Evolutionary conservation across 441 rosid genomes (phyloP).

Genomic region (Aleurites moluccanus): DNA sequence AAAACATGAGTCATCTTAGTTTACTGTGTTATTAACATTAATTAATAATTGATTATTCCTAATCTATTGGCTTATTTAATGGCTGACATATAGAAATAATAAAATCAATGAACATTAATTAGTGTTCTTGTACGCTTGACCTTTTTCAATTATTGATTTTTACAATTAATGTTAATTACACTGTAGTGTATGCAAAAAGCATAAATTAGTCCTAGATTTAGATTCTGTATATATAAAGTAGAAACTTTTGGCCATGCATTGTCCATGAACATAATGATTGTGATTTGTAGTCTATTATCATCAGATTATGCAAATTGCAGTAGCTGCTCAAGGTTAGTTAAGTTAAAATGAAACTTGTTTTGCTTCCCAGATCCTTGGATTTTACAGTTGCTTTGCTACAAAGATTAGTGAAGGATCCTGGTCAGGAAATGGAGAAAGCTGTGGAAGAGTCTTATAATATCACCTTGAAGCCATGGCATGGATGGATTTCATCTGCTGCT

Average conservation of each 20-base stretch:
- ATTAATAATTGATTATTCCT: not conserved
- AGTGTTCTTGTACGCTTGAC: not conserved
- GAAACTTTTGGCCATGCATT: not conserved
- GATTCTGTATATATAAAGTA: too few relatives aligned
- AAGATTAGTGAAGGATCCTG: conserved; percentile 51
- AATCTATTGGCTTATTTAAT: not conserved
- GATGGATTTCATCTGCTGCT: conserved; percentile 95
- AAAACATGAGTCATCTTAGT: not conserved
- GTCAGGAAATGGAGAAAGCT: conserved; percentile 60
- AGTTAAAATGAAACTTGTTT: not conserved
- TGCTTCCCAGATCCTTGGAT: conserved; percentile 58
- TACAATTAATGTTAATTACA: not conserved
- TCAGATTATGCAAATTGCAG: conserved; percentile 3
- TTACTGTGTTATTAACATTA: not conserved
- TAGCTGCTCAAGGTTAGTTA: not conserved
- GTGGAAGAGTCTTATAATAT: conserved; percentile 74
- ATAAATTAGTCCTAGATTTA: too few relatives aligned
- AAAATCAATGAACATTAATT: not conserved
- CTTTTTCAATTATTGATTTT: not conserved
- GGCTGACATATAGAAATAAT: conserved; percentile 3
- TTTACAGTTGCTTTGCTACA: conserved; percentile 56
- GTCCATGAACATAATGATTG: not conserved
- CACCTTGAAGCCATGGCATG: conserved; percentile 84
- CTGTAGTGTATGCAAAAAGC: too few relatives aligned
- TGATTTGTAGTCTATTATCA: not conserved